phyloP scores from a whole-genome alignment of 2,329 filamentous ascomycete genomes.

The Fusarium burgessii region DNA sequence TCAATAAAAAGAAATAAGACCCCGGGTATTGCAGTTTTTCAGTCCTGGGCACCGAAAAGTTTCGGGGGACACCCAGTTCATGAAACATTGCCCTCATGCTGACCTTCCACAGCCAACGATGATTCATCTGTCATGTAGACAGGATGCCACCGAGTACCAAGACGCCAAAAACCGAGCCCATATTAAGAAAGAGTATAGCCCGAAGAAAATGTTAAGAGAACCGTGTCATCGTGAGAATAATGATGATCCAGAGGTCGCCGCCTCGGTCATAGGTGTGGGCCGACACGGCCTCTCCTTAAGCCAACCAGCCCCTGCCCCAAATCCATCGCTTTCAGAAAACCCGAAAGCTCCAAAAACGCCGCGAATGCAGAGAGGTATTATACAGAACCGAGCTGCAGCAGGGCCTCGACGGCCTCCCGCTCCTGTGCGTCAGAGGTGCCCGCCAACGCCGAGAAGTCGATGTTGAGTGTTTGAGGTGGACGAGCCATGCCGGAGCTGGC shows the following conservation, averaged over 20 bases:
- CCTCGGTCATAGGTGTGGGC: constrained; percentile 46
- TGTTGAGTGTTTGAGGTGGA: constrained; percentile 62
- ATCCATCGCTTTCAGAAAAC: constrained; percentile 39
- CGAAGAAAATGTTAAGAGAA: constrained; percentile 36
- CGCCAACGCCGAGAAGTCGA: constrained; percentile 64
- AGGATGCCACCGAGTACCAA: constrained; percentile 38
- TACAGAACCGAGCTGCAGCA: constrained; percentile 84
- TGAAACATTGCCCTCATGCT: constrained; percentile 12
- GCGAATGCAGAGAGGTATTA: constrained; percentile 67
- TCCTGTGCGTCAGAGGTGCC: constrained; percentile 76
- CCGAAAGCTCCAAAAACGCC: constrained; percentile 60
- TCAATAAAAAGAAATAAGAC: constrained; percentile 38
- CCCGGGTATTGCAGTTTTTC: constrained; percentile 14
- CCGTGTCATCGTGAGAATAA: constrained; percentile 52
- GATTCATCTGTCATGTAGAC: constrained; percentile 24
- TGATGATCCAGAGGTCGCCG: constrained; percentile 49
- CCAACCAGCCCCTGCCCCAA: constrained; percentile 50
- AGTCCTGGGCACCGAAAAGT: constrained; percentile 10
- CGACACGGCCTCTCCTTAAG: constrained; percentile 50
- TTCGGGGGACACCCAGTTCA: constrained; percentile 7
- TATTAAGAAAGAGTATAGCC: constrained; percentile 22
- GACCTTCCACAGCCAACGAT: constrained; percentile 33
- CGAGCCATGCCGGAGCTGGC: constrained; percentile 65
- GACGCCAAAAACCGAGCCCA: constrained; percentile 42
- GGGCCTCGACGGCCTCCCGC: constrained; percentile 83